Evolutionary conservation across 106 monocot genomes (phyloP).

Genomic region (Acorus gramineus): DNA sequence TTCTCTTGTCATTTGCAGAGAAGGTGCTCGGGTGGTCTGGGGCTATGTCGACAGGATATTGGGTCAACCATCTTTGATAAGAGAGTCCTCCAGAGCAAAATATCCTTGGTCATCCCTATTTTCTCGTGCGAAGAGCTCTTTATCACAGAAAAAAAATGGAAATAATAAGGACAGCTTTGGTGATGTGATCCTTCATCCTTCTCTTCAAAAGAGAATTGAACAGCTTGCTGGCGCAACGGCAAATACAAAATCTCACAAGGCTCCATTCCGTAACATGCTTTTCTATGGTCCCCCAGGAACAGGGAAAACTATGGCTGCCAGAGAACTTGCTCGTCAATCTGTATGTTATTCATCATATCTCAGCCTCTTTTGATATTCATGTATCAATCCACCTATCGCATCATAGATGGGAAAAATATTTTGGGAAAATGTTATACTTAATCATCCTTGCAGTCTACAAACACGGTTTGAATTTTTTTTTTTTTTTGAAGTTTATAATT

Average conservation of each 20-base stretch:
- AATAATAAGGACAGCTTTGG: slow-evolving; percentile 69
- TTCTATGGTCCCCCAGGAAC: slow-evolving; percentile 98
- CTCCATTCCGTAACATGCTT: slow-evolving; percentile 95
- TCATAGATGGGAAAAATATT: too few relatives aligned
- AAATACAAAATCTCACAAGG: slow-evolving; percentile 91
- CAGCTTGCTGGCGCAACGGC: slow-evolving; percentile 83
- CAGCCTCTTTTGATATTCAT: too few relatives aligned
- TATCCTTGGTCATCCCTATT: slow-evolving; percentile 89
- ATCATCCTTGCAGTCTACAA: too few relatives aligned
- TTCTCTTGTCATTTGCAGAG: slow-evolving; percentile 33
- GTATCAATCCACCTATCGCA: too few relatives aligned
- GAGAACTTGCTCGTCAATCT: slow-evolving; percentile 86
- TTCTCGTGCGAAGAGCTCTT: slow-evolving; percentile 42
- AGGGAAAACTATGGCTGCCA: slow-evolving; percentile 93
- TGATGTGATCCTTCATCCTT: slow-evolving; percentile 78
- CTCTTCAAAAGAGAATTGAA: slow-evolving; percentile 80
- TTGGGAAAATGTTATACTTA: too few relatives aligned
- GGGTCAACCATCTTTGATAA: slow-evolving; percentile 89
- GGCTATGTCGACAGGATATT: slow-evolving; percentile 90
- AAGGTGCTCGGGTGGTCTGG: slow-evolving; percentile 95
- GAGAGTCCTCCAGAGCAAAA: slow-evolving; percentile 89
- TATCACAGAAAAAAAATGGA: slow-evolving; percentile 19
- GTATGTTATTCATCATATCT: slow-evolving; percentile 21
- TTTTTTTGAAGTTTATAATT: too few relatives aligned
- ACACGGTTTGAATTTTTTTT: too few relatives aligned